A percentile compares a stretch with the other conserved stretches of the same genome.
These are phyloP conservation scores for Groenewaldozyma sp. DNA, from an alignment of 1,139 yeast genomes.

Conservation along the genomic window DNA sequence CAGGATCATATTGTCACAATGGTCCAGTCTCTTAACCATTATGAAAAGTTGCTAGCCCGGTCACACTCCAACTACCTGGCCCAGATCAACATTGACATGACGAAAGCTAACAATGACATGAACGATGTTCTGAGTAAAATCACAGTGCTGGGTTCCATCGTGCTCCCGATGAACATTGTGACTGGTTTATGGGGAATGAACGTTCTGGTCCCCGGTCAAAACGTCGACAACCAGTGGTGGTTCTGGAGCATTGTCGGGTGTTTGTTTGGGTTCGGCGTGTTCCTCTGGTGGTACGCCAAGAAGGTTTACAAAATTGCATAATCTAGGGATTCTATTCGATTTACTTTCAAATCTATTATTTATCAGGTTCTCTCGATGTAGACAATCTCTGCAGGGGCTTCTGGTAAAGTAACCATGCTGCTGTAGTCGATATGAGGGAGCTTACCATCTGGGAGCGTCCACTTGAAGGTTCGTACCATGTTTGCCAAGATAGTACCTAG, in stretches of 20 bases:
- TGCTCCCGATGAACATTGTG: conserved; percentile 84
- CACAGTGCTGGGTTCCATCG: conserved; percentile 89
- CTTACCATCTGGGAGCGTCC: conserved; percentile 54
- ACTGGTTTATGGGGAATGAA: conserved; percentile 99
- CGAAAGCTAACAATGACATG: conserved; percentile 93
- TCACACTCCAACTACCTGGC: conserved; percentile 94
- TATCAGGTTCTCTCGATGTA: conserved; percentile 41
- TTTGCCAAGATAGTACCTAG: conserved; percentile 77
- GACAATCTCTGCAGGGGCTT: conserved; percentile 63
- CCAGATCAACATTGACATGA: conserved; percentile 94
- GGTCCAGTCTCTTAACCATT: conserved; percentile 91
- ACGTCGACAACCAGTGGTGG: conserved; percentile 59
- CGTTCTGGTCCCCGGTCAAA: conserved; percentile 92
- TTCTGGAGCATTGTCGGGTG: conserved; percentile 41
- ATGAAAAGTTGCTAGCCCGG: conserved; percentile 84
- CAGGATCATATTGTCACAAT: conserved; percentile 81
- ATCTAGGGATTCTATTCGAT: background rate
- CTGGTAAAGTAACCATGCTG: conserved; percentile 90
- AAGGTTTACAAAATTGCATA: conserved; percentile 20
- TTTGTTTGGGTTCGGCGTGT: conserved; percentile 28
- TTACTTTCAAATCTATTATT: background rate
- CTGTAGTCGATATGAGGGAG: conserved; percentile 79
- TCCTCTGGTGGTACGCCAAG: conserved; percentile 26
- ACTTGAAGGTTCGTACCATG: conserved; percentile 64
- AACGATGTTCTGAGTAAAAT: conserved; percentile 92